Conservation (phyloP, 177 flowering plant genomes). For the Tripterygium wilfordii region DNA sequence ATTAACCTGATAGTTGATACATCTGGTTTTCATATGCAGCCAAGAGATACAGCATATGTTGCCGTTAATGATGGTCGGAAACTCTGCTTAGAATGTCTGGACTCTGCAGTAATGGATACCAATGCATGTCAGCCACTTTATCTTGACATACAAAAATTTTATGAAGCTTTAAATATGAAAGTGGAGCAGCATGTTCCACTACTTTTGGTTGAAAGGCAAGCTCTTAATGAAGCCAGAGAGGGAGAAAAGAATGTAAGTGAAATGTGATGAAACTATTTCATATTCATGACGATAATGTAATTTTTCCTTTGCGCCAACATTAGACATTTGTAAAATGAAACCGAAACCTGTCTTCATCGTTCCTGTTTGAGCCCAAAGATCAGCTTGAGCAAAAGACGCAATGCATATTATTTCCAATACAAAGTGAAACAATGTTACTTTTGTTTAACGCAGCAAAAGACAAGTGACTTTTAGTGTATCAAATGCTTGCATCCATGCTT, state of each 20-base stretch:
- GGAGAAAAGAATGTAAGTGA: slow-evolving; percentile 79
- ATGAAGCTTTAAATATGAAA: slow-evolving; percentile 81
- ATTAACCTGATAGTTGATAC: neutral
- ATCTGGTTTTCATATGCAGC: slow-evolving; percentile 34
- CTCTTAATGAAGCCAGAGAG: slow-evolving; percentile 90
- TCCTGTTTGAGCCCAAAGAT: too few relatives aligned
- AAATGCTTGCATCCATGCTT: neutral
- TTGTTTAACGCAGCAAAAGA: too few relatives aligned
- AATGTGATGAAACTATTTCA: neutral
- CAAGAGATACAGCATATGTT: slow-evolving; percentile 57
- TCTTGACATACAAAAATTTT: slow-evolving; percentile 71
- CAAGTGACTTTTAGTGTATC: too few relatives aligned
- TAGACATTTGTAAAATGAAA: too few relatives aligned
- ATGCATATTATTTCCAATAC: too few relatives aligned
- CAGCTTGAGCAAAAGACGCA: too few relatives aligned
- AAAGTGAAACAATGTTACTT: too few relatives aligned
- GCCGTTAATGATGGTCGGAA: slow-evolving; percentile 82
- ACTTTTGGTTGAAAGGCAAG: slow-evolving; percentile 88
- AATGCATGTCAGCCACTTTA: slow-evolving; percentile 81
- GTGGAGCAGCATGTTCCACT: slow-evolving; percentile 85
- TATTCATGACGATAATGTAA: neutral
- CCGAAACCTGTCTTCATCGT: too few relatives aligned
- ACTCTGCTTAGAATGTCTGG: slow-evolving; percentile 90
- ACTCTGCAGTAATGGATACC: slow-evolving; percentile 88
- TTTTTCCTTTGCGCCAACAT: neutral